Percentiles rank a stretch among this genome's conserved stretches.
These are phyloP conservation scores for Wallacemonas collosoma DNA, from an alignment of 208 protist species.

Conservation along the genomic window DNA sequence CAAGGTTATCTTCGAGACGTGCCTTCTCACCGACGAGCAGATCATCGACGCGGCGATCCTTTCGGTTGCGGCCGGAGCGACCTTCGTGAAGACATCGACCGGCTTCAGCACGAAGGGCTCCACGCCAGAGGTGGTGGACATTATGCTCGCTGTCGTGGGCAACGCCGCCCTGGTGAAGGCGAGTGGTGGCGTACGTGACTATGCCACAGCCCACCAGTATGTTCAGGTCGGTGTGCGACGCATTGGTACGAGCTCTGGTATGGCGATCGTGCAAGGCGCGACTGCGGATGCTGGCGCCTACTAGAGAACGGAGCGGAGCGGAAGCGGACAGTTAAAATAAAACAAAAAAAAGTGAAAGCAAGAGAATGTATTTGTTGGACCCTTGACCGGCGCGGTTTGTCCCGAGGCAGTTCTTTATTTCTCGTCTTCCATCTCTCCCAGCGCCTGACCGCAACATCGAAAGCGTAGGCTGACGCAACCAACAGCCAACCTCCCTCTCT, in stretches of 20 bases:
- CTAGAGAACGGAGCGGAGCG: neutral
- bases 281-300: slow-evolving; percentile 11
- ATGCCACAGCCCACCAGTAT: slow-evolving; percentile 73
- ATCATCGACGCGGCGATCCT: slow-evolving; percentile 93
- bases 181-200: slow-evolving; percentile 89
- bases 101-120: slow-evolving; percentile 92
- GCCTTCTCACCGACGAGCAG: slow-evolving; percentile 83
- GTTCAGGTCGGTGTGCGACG: slow-evolving; percentile 78
- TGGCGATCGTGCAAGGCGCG: slow-evolving; percentile 62
- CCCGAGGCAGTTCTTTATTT: too few relatives aligned
- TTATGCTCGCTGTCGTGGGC: slow-evolving; percentile 93
- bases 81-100: slow-evolving; percentile 97
- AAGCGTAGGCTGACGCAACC: too few relatives aligned
- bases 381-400: too few relatives aligned
- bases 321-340: too few relatives aligned
- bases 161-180: slow-evolving; percentile 86
- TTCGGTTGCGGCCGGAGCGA: slow-evolving; percentile 77
- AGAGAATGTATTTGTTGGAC: too few relatives aligned
- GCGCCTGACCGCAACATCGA: too few relatives aligned
- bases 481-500: too few relatives aligned
- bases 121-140: slow-evolving; percentile 80
- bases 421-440: too few relatives aligned
- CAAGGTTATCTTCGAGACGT: slow-evolving; percentile 96
- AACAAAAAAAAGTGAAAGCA: too few relatives aligned
- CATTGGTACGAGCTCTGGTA: slow-evolving; percentile 92